Conservation (phyloP, 495 filamentous ascomycete genomes). For the Xylaria castorea region DNA sequence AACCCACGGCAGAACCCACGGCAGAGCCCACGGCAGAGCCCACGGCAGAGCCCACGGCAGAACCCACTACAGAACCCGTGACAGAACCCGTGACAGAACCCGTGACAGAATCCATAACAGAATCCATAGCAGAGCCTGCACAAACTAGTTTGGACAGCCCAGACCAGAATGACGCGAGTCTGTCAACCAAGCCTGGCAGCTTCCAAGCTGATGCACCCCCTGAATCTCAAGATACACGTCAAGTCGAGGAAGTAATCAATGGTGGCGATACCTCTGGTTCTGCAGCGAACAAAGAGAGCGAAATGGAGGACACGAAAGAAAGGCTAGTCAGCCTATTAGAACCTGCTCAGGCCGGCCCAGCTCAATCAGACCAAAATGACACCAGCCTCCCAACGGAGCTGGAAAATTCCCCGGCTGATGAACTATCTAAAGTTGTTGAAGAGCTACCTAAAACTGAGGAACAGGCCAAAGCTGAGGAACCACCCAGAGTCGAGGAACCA, state of each 20-base stretch:
- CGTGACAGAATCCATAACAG: background rate
- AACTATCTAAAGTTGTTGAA: background rate
- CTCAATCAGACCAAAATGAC: background rate
- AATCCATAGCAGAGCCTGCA: background rate
- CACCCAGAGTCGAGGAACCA: background rate
- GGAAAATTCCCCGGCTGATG: background rate
- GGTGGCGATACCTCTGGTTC: background rate
- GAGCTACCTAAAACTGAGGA: background rate
- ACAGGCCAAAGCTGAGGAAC: too few species aligned
- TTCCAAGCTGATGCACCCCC: background rate
- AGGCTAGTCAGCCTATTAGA: background rate
- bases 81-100: background rate
- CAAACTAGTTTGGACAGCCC: background rate
- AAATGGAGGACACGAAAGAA: constrained; percentile 22
- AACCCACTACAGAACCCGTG: background rate
- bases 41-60: background rate
- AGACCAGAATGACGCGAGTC: background rate
- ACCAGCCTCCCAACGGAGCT: background rate
- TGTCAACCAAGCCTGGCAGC: background rate
- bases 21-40: background rate
- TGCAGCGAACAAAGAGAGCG: constrained; percentile 13
- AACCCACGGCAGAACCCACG: background rate
- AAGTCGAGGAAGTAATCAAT: background rate
- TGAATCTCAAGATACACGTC: background rate
- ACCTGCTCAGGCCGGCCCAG: background rate